Evolutionary conservation across 345 rosid genomes (phyloP).

Genomic region (Excoecaria cochinchinensis): DNA sequence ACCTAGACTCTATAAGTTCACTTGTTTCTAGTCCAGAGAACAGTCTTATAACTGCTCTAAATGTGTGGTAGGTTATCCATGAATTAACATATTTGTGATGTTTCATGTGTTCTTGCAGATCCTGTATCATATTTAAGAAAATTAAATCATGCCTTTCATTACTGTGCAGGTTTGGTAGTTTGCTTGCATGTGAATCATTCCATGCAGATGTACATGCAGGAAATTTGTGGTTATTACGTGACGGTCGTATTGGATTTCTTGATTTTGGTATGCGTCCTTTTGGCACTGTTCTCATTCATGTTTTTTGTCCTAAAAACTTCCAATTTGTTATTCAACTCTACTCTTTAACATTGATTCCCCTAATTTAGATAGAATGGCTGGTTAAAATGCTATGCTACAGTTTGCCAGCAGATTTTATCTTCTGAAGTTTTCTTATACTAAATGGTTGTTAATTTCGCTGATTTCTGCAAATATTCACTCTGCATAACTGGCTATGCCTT

Average conservation of each 20-base stretch:
- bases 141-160: slow-evolving; percentile 7
- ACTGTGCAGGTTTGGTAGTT: slow-evolving; percentile 83
- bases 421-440: neutral
- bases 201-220: slow-evolving; percentile 99
- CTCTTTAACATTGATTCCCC: neutral
- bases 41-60: slow-evolving; percentile 91
- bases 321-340: slow-evolving; percentile 1
- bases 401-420: neutral
- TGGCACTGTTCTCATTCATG: neutral
- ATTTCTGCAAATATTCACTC: neutral
- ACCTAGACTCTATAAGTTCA: slow-evolving; percentile 84
- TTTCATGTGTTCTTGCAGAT: slow-evolving; percentile 3
- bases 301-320: neutral
- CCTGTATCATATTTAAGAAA: slow-evolving; percentile 1
- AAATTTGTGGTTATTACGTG: slow-evolving; percentile 86
- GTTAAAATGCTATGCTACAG: neutral
- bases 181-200: slow-evolving; percentile 90
- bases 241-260: slow-evolving; percentile 97
- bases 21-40: slow-evolving; percentile 84
- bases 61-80: slow-evolving; percentile 66
- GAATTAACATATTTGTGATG: slow-evolving; percentile 12
- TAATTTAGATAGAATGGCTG: neutral
- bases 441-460: neutral
- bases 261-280: slow-evolving; percentile 66
- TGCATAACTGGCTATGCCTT: neutral